Evolutionary conservation across 2,329 filamentous ascomycete genomes (phyloP).

Genomic region (Trichoderma simmonsii): DNA sequence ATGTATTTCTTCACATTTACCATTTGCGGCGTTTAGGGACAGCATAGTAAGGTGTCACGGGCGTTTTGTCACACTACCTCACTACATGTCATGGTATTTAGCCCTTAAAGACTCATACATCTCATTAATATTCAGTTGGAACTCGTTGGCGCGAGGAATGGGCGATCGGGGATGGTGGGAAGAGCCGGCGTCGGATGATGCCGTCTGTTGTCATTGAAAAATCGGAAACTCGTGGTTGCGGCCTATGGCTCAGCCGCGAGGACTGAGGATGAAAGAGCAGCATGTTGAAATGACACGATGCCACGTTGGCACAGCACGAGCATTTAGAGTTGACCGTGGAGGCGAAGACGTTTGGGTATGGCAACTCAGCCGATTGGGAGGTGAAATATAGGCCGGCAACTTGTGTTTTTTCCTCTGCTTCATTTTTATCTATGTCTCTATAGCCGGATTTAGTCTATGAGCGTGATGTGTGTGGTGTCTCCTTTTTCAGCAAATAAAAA

Average conservation of each 20-base stretch:
- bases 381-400: constrained; percentile 16
- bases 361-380: constrained; percentile 2
- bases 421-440: constrained; percentile 19
- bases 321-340: constrained; percentile 9
- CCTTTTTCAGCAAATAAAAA: constrained; percentile 13
- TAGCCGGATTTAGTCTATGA: constrained; percentile 16
- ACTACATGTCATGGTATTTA: constrained; percentile 37
- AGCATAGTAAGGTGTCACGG: constrained; percentile 58
- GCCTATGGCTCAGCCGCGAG: neutral
- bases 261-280: neutral
- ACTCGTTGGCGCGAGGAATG: constrained; percentile 1
- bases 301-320: constrained; percentile 12
- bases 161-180: neutral
- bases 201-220: neutral
- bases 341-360: constrained; percentile 8
- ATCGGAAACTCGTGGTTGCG: neutral
- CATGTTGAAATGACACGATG: constrained; percentile 13
- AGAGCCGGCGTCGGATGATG: neutral
- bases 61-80: constrained; percentile 46
- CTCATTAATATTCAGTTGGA: constrained; percentile 33
- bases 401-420: constrained; percentile 22
- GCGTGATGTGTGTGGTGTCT: constrained; percentile 8
- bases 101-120: constrained; percentile 35
- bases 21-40: constrained; percentile 51
- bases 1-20: constrained; percentile 52